A percentile compares a stretch with the other conserved stretches of the same genome.
Conservation (phyloP, 2,329 filamentous ascomycete genomes). For the Stemphylium lycopersici region DNA sequence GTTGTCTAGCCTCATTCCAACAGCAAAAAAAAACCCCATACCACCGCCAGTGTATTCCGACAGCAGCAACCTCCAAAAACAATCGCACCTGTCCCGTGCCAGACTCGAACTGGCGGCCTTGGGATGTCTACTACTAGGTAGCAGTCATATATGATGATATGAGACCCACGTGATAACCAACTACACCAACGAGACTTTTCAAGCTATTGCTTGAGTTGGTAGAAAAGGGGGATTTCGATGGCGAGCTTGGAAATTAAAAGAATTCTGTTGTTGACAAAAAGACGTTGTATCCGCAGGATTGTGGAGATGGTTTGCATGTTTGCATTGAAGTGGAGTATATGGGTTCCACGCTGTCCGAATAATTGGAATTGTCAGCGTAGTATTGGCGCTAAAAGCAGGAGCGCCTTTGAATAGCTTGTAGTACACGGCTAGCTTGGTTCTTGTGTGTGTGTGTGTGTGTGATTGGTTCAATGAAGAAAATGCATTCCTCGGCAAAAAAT, state of each 20-base stretch:
- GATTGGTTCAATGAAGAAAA: background rate
- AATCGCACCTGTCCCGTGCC: constrained; percentile 7
- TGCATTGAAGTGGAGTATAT: too few relatives aligned
- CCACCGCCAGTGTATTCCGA: background rate
- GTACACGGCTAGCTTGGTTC: background rate
- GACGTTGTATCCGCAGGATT: too few relatives aligned
- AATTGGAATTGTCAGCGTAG: too few relatives aligned
- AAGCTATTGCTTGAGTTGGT: constrained; percentile 7
- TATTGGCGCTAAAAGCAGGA: too few relatives aligned
- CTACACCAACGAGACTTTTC: constrained; percentile 13
- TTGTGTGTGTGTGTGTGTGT: background rate
- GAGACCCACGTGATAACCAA: constrained; percentile 20
- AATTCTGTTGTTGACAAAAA: too few relatives aligned
- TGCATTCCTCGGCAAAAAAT: background rate
- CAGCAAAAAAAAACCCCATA: background rate
- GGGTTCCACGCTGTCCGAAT: too few relatives aligned
- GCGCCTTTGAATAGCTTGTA: too few relatives aligned
- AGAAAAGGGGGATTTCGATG: background rate
- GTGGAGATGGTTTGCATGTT: background rate
- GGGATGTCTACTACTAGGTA: constrained; percentile 8
- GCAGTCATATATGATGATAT: constrained; percentile 9
- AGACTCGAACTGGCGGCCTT: constrained; percentile 18
- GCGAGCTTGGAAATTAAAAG: background rate
- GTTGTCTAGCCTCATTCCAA: too few relatives aligned
- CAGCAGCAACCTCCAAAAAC: background rate